Conservation (phyloP, 2,329 filamentous ascomycete genomes). For the Ophiocordyceps camponoti-leonardi region DNA sequence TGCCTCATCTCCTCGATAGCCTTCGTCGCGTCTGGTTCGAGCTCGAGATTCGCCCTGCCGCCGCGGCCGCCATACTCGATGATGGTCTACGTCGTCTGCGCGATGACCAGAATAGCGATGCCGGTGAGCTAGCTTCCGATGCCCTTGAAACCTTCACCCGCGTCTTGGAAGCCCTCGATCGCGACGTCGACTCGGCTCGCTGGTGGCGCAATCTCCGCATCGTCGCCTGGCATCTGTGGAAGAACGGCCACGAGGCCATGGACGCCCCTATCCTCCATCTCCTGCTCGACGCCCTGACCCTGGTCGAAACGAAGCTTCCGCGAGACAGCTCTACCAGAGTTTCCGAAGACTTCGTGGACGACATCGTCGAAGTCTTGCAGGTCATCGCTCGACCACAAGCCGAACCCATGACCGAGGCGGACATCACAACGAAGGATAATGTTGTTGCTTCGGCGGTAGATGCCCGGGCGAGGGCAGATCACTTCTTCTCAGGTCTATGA, state of each 20-base stretch:
- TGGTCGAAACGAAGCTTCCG: slow-evolving; percentile 16
- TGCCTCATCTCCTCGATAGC: slow-evolving; percentile 40
- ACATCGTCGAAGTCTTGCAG: slow-evolving; percentile 6
- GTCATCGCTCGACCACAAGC: slow-evolving; percentile 6
- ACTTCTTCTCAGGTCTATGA: slow-evolving; percentile 25
- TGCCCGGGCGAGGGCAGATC: slow-evolving; percentile 17
- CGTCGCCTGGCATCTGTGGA: slow-evolving; percentile 45
- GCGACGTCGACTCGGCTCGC: not conserved
- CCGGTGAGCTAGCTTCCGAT: slow-evolving; percentile 36
- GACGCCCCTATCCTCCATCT: slow-evolving; percentile 37
- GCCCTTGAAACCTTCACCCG: slow-evolving; percentile 32
- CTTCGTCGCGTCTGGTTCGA: slow-evolving; percentile 43
- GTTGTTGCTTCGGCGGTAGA: slow-evolving; percentile 21
- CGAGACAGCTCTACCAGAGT: not conserved
- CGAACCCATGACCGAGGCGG: slow-evolving; percentile 31
- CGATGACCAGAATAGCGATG: slow-evolving; percentile 40
- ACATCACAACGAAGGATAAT: slow-evolving; percentile 20
- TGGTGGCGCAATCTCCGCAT: slow-evolving; percentile 41
- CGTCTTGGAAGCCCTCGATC: slow-evolving; percentile 20
- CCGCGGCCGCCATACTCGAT: slow-evolving; percentile 23
- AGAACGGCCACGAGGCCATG: slow-evolving; percentile 51
- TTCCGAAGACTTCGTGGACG: slow-evolving; percentile 2
- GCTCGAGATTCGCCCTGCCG: slow-evolving; percentile 25
- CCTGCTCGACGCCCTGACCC: slow-evolving; percentile 26
- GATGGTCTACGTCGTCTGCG: slow-evolving; percentile 30